Conservation (phyloP, 75 land plant genomes). For the Cupressus sempervirens region DNA sequence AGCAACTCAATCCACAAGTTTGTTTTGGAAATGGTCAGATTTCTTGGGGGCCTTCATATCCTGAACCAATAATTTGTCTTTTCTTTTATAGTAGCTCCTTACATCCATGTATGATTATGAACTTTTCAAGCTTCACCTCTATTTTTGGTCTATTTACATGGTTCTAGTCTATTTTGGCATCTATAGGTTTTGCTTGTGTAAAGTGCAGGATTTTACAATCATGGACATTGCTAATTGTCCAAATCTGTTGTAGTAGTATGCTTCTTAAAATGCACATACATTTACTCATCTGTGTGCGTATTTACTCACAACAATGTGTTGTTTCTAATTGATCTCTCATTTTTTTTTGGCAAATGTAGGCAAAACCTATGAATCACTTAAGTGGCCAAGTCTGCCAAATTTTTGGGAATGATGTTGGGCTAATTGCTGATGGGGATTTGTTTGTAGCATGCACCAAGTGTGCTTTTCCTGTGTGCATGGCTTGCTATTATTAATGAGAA, state of each 20-base stretch:
- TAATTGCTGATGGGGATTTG: slow-evolving; percentile 28
- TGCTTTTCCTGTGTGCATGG: slow-evolving; percentile 55
- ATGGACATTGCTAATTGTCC: neutral
- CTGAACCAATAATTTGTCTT: neutral
- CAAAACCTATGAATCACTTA: slow-evolving; percentile 54
- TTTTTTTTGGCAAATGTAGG: slow-evolving; percentile 33
- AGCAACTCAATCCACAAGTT: neutral
- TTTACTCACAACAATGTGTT: neutral
- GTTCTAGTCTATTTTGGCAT: neutral
- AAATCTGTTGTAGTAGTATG: neutral
- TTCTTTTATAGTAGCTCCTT: neutral
- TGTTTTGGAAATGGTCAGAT: neutral
- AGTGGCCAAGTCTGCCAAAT: slow-evolving; percentile 43
- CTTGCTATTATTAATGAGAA: slow-evolving; percentile 61
- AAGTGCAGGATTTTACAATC: neutral
- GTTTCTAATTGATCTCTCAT: neutral
- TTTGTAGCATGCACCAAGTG: slow-evolving; percentile 54
- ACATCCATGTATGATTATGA: neutral
- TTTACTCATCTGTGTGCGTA: too few species aligned
- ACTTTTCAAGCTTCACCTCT: neutral
- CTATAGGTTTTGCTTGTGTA: neutral
- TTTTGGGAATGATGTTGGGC: slow-evolving; percentile 49
- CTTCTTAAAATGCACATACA: neutral
- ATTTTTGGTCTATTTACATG: neutral
- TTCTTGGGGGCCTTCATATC: neutral